A percentile compares a stretch with the other conserved stretches of the same genome.
These are phyloP conservation scores for Calendula officinalis DNA, from an alignment of 129 eudicot genomes.

Conservation along the genomic window DNA sequence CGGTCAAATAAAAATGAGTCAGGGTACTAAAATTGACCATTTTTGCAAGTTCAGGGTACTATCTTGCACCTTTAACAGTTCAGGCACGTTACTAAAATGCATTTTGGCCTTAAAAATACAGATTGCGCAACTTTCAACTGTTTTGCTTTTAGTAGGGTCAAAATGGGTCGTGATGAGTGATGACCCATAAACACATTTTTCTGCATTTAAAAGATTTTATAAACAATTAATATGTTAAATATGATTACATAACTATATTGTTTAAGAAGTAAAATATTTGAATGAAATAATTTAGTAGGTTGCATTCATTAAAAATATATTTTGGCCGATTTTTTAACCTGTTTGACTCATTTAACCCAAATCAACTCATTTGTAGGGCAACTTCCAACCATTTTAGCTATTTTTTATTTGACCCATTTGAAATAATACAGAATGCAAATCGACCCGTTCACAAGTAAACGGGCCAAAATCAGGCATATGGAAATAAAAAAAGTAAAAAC, in stretches of 20 bases:
- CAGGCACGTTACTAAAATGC: too few species aligned
- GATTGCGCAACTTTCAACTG: background rate
- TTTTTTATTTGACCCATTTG: background rate
- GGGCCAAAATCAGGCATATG: background rate
- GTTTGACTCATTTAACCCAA: background rate
- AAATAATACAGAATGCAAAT: background rate
- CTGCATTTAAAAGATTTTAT: background rate
- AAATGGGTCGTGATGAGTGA: background rate
- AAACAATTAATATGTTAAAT: background rate
- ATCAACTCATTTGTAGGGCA: background rate
- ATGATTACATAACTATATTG: background rate
- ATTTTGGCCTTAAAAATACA: background rate
- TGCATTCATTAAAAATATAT: background rate
- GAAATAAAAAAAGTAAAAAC: background rate
- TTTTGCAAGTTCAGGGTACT: too few species aligned
- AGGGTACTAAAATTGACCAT: too few species aligned
- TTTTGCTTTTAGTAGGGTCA: background rate
- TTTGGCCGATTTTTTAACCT: background rate
- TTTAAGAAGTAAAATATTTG: background rate
- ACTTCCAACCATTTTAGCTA: background rate
- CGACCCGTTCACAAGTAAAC: conserved; percentile 9
- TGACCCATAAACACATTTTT: background rate
- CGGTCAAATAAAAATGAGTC: too few species aligned
- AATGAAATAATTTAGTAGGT: background rate
- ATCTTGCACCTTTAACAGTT: too few species aligned